Conservation (phyloP, 108 stramenopile species). For the Cyclostephanos invisitatus region DNA sequence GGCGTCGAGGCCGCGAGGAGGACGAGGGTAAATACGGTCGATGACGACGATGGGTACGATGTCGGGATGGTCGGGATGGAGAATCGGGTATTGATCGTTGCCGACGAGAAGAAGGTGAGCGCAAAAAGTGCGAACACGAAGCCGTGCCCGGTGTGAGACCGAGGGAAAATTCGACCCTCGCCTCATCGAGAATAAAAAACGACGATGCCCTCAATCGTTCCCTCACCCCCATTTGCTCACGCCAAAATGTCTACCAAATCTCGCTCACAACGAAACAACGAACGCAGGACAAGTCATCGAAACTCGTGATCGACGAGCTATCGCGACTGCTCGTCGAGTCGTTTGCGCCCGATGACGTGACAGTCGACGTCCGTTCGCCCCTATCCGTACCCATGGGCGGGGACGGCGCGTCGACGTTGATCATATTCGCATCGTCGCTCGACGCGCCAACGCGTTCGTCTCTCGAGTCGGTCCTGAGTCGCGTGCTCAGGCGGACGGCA, state of each 20-base stretch:
- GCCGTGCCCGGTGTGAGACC: background rate
- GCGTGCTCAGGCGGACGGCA: slow-evolving; percentile 64
- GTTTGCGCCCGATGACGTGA: slow-evolving; percentile 29
- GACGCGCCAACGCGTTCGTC: slow-evolving; percentile 39
- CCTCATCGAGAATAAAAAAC: too few species aligned
- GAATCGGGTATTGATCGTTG: slow-evolving; percentile 41
- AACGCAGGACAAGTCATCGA: slow-evolving; percentile 34
- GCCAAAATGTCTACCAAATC: background rate
- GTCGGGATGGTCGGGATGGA: background rate
- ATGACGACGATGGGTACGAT: slow-evolving; percentile 8
- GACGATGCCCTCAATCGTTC: too few species aligned
- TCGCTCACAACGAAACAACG: background rate
- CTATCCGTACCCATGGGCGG: slow-evolving; percentile 72
- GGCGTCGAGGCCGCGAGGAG: slow-evolving; percentile 46
- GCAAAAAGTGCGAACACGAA: too few species aligned
- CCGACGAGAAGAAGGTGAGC: slow-evolving; percentile 35
- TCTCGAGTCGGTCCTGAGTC: slow-evolving; percentile 58
- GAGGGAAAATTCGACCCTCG: background rate
- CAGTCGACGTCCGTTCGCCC: slow-evolving; percentile 52
- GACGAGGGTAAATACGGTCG: background rate
- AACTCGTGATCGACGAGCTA: slow-evolving; percentile 24
- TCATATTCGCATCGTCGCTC: slow-evolving; percentile 68
- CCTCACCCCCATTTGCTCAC: background rate
- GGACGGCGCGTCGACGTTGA: slow-evolving; percentile 57
- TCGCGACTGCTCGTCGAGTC: slow-evolving; percentile 15